A percentile compares a stretch with the other conserved stretches of the same genome.
Evolutionary conservation across 805 yeast genomes (phyloP).

Genomic region (Suhomyces canberraensis): DNA sequence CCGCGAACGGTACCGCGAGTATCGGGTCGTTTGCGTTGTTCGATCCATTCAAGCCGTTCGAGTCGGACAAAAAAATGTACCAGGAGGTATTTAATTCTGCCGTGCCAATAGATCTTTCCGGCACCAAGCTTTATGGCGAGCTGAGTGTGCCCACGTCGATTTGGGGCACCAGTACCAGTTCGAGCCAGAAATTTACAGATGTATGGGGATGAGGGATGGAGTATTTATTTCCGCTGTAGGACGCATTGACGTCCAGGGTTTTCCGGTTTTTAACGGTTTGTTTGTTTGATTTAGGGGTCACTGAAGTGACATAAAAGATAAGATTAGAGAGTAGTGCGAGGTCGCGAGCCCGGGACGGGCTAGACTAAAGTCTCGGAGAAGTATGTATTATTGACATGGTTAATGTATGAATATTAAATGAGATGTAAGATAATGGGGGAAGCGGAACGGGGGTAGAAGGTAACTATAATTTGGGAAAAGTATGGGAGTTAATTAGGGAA

Average conservation of each 20-base stretch:
- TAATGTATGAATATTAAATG: too few relatives aligned
- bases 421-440: too few relatives aligned
- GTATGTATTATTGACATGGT: too few relatives aligned
- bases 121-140: conserved; percentile 5
- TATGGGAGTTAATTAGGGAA: too few relatives aligned
- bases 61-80: conserved; percentile 5
- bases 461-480: too few relatives aligned
- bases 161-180: conserved; percentile 18
- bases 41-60: conserved; percentile 28
- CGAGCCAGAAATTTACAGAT: conserved; percentile 14
- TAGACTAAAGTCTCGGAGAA: too few relatives aligned
- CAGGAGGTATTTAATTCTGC: not conserved
- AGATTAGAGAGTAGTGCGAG: not conserved
- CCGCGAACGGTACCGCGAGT: too few relatives aligned
- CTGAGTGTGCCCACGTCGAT: conserved; percentile 9
- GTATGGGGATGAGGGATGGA: conserved; percentile 28
- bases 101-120: conserved; percentile 9
- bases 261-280: conserved; percentile 1
- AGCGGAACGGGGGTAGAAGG: too few relatives aligned
- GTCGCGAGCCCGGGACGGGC: too few relatives aligned
- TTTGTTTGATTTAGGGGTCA: not conserved
- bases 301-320: not conserved
- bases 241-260: not conserved
- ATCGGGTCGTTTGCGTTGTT: conserved; percentile 12
- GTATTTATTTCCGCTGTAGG: not conserved